phyloP scores from a whole-genome alignment of 805 yeast genomes.

The Candida railenensis region DNA sequence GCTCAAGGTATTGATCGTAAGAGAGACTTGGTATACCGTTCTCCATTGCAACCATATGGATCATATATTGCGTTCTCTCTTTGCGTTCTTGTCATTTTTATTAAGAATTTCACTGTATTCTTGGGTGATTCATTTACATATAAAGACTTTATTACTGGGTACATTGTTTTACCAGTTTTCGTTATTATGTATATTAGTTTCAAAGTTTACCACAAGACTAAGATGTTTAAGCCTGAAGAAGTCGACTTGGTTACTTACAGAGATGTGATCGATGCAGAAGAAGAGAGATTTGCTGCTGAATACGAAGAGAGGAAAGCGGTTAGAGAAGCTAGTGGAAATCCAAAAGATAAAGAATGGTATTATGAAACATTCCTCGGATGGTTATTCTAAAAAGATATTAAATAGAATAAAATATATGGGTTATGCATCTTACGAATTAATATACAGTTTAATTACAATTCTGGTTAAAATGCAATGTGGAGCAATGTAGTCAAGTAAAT shows the following conservation, averaged over 20 bases:
- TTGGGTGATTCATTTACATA: constrained; percentile 55
- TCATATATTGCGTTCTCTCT: constrained; percentile 55
- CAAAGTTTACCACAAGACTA: constrained; percentile 54
- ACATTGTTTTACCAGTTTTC: constrained; percentile 71
- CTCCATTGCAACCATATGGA: constrained; percentile 72
- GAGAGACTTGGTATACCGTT: constrained; percentile 52
- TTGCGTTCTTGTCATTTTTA: constrained; percentile 55
- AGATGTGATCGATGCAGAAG: constrained; percentile 55
- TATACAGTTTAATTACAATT: no score
- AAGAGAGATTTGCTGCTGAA: constrained; percentile 35
- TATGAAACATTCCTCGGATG: constrained; percentile 50
- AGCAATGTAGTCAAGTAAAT: no score
- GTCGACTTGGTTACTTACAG: constrained; percentile 61
- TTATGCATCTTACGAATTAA: no score
- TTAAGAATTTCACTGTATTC: constrained; percentile 74
- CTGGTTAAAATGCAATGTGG: no score
- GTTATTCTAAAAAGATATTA: constrained; percentile 34
- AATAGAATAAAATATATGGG: no score
- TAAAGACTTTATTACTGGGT: constrained; percentile 72
- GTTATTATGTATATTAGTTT: constrained; percentile 54
- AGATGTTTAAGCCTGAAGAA: constrained; percentile 49
- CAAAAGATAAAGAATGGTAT: constrained; percentile 44
- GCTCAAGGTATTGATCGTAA: constrained; percentile 65
- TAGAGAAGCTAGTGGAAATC: constrained; percentile 43
- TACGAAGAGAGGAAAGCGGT: constrained; percentile 33